Evolutionary conservation across 2,329 filamentous ascomycete species (phyloP), one percentile per base, ranked within the genome.

Genomic region (Aspergillus sp.): DNA sequence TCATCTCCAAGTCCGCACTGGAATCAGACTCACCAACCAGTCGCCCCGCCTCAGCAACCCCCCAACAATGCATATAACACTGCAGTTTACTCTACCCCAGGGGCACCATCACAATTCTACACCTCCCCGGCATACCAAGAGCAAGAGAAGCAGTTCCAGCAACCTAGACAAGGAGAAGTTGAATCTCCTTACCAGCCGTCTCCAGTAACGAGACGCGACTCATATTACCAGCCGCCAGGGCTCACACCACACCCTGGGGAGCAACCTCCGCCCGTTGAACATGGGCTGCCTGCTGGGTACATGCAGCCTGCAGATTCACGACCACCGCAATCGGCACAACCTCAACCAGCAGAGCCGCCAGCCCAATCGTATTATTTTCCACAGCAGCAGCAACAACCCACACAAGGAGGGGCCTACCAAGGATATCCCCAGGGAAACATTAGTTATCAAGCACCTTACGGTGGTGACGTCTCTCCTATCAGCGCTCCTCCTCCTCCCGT

Each of bases 221-320:
- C 67, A 24, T 61, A 66, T 49, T 66, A 64, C 40, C 66, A 67
- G 47, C 49, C 58, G 23, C 23, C 73, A 23, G 62, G 59, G 31
- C 51, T 58, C 14, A 53, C 60, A n/a, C 57, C 60, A 15, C 63
- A 60, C 23, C 52, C 58, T 24, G 55, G 62, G 12, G 62, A 68
- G 15, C 64, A 63, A 51, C 41, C 54, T 24, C 44, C 55, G 12
- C 51, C 64, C 2, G 37, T 53, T 5, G 64, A 67, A 17, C 55
- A 62, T 27, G 49, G 56, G 27, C 55, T 58, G 21, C 60, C 64
- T 33, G 27, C 63, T 17, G 59, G 62, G 7, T 66, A 67, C 37
- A 47, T 53, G 52, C 62, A 65, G 21, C 55, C 60, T 6, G 40
- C 59, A 47, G 62, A 65, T 24, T 43, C 59, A 31, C 61, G 49